phyloP scores from a whole-genome alignment of 768 basidiomycete species.

The Trametes cubensis region DNA sequence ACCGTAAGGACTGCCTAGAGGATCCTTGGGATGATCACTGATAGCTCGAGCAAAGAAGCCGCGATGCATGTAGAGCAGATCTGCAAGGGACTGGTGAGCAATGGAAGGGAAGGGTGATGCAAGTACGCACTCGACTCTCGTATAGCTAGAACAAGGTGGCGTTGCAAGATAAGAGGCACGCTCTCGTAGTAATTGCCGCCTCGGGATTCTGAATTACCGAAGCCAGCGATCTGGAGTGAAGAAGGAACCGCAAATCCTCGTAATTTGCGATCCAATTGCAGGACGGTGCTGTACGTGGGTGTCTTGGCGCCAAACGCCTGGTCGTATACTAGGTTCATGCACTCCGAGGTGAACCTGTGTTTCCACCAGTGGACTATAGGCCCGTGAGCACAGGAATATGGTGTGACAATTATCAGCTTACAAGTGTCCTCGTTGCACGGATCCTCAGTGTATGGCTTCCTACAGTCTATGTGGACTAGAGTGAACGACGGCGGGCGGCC shows the following conservation, averaged over 20 bases:
- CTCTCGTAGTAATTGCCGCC: slow-evolving; percentile 38
- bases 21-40: slow-evolving; percentile 63
- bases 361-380: slow-evolving; percentile 58
- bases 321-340: slow-evolving; percentile 66
- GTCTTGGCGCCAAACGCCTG: slow-evolving; percentile 68
- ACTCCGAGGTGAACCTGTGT: slow-evolving; percentile 64
- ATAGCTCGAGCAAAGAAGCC: slow-evolving; percentile 75
- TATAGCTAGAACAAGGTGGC: slow-evolving; percentile 66
- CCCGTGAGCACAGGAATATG: slow-evolving; percentile 36
- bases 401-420: slow-evolving; percentile 43
- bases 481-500: slow-evolving; percentile 71
- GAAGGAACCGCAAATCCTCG: slow-evolving; percentile 64
- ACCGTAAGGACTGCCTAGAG: slow-evolving; percentile 69
- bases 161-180: slow-evolving; percentile 65
- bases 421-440: slow-evolving; percentile 49
- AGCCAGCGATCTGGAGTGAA: slow-evolving; percentile 66
- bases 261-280: slow-evolving; percentile 67
- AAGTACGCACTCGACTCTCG: slow-evolving; percentile 62
- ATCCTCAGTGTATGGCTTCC: slow-evolving; percentile 50
- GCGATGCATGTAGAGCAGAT: slow-evolving; percentile 74
- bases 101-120: not conserved
- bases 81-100: slow-evolving; percentile 35
- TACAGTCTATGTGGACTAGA: slow-evolving; percentile 56
- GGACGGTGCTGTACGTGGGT: slow-evolving; percentile 63
- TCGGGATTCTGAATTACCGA: slow-evolving; percentile 43